phyloP scores from a whole-genome alignment of 164 flowering plant genomes.

The Kalanchoe fedtschenkoi region DNA sequence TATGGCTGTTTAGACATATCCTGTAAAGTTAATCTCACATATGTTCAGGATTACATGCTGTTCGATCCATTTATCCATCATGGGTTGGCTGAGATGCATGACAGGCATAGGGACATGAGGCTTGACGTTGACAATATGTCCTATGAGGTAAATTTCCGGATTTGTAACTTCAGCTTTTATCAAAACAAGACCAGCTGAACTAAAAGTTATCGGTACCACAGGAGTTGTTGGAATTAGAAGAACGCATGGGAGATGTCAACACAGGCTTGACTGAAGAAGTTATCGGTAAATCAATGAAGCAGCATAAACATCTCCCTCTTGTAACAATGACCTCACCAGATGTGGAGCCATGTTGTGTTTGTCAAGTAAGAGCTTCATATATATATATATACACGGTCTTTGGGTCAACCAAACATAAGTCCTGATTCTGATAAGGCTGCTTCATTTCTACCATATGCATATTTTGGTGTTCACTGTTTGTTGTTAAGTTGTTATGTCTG shows the following conservation, averaged over 20 bases:
- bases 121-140: constrained; percentile 63
- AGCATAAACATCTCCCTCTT: constrained; percentile 19
- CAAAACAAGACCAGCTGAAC: not conserved
- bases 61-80: constrained; percentile 36
- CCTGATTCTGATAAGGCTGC: not conserved
- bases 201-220: constrained; percentile 12
- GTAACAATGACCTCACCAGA: constrained; percentile 17
- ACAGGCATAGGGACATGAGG: constrained; percentile 57
- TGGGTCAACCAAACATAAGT: not conserved
- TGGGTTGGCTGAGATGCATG: constrained; percentile 40
- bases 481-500: no score
- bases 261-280: constrained; percentile 69
- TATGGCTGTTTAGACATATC: not conserved
- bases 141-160: constrained; percentile 44
- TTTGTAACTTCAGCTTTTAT: constrained; percentile 2
- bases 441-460: no score
- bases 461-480: no score
- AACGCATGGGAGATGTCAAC: constrained; percentile 74
- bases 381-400: no score
- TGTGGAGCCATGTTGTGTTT: constrained; percentile 75
- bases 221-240: constrained; percentile 83
- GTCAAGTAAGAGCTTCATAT: constrained; percentile 39
- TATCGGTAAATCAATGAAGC: constrained; percentile 42
- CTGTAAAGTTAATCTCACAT: not conserved
- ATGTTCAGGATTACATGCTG: constrained; percentile 35